Base-by-base conservation (phyloP, 164 flowering plant genomes). In the Nymphaea thermarum region DNA sequence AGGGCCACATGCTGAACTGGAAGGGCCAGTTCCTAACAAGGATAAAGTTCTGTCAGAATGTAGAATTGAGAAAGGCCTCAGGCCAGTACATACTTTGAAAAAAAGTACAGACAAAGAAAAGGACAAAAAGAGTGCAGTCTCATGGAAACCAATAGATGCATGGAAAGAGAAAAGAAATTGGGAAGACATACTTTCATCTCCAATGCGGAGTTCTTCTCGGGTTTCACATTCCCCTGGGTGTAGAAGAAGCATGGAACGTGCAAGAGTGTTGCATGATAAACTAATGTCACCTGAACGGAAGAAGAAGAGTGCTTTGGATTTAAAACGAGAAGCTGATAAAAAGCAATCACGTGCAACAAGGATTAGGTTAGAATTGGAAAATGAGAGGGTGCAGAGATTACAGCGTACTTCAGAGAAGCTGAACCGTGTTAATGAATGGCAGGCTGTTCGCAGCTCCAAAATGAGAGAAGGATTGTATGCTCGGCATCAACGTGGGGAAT, bases 121-220 rank as follows among this genome's bases (percentile, higher is more conserved):
- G 70, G 98, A 88, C 66, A 87, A 73, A 78, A 86, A 83, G 76
- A 80, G 70, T 74, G 68, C 74, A n/a, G 41, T 77, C 68, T 75
- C 82, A 60, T 77, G 81, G 82, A 90, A 84, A 71, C 78, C 88
- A 63, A 76, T 88, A 91, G 89, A 93, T 86, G 96, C 96, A 57
- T 93, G 98, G 98, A 93, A 87, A 73, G 93, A 90, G 78, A 90
- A 87, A 77, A 84, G 98, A 68, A 88, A 90, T 71, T 93, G 98
- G 98, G 89, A 84, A 71, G 96, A 88, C 66, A 84, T 93, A 74
- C 92, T 93, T 73, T 82, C 90, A 41, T 75, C 90, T 71, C 91
- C 96, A 55, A 71, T 73, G 70, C 84, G 88, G 67, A 75, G 70
- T 66, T 86, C 91, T 80, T 82, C 96, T 47, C 90, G 96, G 60